Evolutionary conservation across 768 basidiomycete genomes (phyloP), one percentile per base, ranked within the genome.

Genomic region (Russula griseocarnosa): DNA sequence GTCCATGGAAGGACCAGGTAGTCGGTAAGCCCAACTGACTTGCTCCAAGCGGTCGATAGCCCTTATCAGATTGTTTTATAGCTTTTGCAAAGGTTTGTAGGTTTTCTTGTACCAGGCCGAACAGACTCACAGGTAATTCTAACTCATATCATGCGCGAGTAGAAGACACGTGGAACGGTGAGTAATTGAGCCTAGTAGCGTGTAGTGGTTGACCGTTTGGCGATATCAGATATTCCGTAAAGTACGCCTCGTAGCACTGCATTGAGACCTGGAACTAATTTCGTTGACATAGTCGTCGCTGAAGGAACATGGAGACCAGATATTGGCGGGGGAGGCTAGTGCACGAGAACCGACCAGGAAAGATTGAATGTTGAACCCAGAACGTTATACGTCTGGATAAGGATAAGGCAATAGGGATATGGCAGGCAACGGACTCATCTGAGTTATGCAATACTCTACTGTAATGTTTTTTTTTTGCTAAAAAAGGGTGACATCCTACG

Each of bases 1-100:
- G 77, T 81, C 34, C 84, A 16, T 86, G 85, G 75, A 86, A 84
- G 71, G 83, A 86, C 52, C 78, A 76, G 62, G 81, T 85, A 9
- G 79, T 84, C 52, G 85, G 84, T 83, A 64, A 28, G 78, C 67
- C 22, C 47, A 60, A 6, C 30, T 16, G 50, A 26, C 9, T 47
- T 20, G 2, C 16, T 3, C 36, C 14, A 22, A 18, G 9, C 13
- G 11, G 7, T 34, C 13, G 1, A 1, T 32, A 32, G 10, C 32
- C 9, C 18, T 55, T 26, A 61, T 22, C 24, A 13, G 5, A 10
- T 47, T 28, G 4, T 11, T 28, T 20, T 9, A 11, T 32, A 65
- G 64, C 64, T 6, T 65, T 44, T 30, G 64, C 64, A 46, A 65
- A 61, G 64, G 64, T 65, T 52, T 34, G 64, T 57, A 50, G 46